Conservation (phyloP, 1,139 yeast genomes). For the Tardiomyces digboiensis region DNA sequence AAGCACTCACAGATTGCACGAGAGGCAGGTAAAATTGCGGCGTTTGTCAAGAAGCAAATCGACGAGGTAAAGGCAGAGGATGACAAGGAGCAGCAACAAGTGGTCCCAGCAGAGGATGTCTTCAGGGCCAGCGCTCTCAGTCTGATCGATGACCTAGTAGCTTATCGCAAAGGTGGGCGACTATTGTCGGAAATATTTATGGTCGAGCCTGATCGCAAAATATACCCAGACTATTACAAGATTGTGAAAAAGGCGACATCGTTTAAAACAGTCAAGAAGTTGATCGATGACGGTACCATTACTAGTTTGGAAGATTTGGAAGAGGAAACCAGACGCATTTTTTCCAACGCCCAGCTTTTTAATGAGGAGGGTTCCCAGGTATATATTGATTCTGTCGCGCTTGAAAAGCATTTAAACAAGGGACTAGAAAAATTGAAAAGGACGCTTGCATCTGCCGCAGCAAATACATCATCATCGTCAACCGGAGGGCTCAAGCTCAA, state of each 20-base stretch:
- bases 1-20: background rate
- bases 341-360: conserved; percentile 63
- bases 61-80: background rate
- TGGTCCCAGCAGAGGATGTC: background rate
- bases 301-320: conserved; percentile 61
- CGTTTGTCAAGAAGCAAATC: background rate
- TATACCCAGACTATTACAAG: conserved; percentile 36
- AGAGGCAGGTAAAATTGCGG: background rate
- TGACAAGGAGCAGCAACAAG: background rate
- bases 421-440: conserved; percentile 38
- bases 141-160: background rate
- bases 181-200: conserved; percentile 32
- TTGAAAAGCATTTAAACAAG: conserved; percentile 53
- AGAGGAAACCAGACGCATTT: conserved; percentile 64
- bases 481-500: background rate
- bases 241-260: conserved; percentile 40
- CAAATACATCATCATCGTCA: too few species aligned
- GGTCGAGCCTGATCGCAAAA: conserved; percentile 31
- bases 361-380: conserved; percentile 49
- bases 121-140: background rate
- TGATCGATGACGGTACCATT: conserved; percentile 45
- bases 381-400: conserved; percentile 47
- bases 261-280: conserved; percentile 33
- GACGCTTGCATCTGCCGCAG: background rate
- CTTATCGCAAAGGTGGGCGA: background rate